Evolutionary conservation across 176 grass and related monocot genomes (phyloP).

Genomic region (Metroxylon sagu): DNA sequence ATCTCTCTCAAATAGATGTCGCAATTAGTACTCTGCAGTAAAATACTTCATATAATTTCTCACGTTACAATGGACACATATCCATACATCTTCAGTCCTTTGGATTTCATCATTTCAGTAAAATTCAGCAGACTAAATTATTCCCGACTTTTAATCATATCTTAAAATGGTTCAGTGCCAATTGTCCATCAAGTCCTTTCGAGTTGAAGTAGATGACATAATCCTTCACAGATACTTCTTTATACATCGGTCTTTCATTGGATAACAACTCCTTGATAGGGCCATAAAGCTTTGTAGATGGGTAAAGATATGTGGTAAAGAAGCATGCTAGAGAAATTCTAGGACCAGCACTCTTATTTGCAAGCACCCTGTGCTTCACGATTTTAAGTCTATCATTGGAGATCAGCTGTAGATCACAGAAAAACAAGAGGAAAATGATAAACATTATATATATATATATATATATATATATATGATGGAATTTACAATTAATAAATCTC

Average conservation of each 20-base stretch:
- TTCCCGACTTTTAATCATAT: slow-evolving; percentile 2
- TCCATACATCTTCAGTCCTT: no score
- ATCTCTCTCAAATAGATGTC: no score
- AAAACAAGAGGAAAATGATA: neutral
- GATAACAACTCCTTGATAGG: slow-evolving; percentile 32
- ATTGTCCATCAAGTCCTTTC: slow-evolving; percentile 47
- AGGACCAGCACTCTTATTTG: slow-evolving; percentile 10
- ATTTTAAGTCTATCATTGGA: slow-evolving; percentile 46
- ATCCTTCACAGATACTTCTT: slow-evolving; percentile 27
- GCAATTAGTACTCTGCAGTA: no score
- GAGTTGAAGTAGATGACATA: slow-evolving; percentile 15
- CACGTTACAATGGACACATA: no score
- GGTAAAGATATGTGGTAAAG: slow-evolving; percentile 16
- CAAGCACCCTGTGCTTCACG: slow-evolving; percentile 50
- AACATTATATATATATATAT: neutral
- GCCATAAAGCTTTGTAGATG: slow-evolving; percentile 17
- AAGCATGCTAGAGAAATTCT: slow-evolving; percentile 43
- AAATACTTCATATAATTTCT: no score
- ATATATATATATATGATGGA: no score
- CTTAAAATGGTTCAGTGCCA: slow-evolving; percentile 31
- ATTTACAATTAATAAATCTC: no score
- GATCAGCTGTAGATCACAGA: slow-evolving; percentile 23
- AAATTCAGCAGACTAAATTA: no score
- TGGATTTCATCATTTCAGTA: no score
- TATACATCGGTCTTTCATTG: slow-evolving; percentile 14